These are phyloP conservation scores for Trichoderma sp. DNA, from an alignment of 2,329 filamentous ascomycete species.

Conservation along the genomic window DNA sequence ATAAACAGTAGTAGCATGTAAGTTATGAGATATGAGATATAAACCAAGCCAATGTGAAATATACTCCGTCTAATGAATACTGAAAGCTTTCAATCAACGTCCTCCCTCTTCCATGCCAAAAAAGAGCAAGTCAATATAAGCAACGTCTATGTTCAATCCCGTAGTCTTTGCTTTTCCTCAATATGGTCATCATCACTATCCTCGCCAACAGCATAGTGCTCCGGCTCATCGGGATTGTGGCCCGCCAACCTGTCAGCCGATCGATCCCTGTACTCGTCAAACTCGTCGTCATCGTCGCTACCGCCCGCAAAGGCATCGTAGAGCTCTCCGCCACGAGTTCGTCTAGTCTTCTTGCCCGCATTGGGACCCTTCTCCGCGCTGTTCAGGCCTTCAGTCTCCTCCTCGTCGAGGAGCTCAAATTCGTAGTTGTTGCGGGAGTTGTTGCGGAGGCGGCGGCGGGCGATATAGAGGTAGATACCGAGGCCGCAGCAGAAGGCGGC, in stretches of 20 bases:
- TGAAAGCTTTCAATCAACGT: neutral
- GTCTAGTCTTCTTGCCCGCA: slow-evolving; percentile 46
- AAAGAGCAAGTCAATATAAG: neutral
- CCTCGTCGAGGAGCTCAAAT: slow-evolving; percentile 88
- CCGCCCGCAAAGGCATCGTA: slow-evolving; percentile 98
- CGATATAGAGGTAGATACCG: slow-evolving; percentile 78
- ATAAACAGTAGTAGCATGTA: neutral
- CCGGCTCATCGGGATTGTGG: slow-evolving; percentile 37
- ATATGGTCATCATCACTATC: slow-evolving; percentile 38
- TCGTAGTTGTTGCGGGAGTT: slow-evolving; percentile 82
- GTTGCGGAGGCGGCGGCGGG: slow-evolving; percentile 73
- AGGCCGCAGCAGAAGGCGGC: slow-evolving; percentile 78
- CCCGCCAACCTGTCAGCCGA: slow-evolving; percentile 34
- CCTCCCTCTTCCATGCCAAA: neutral
- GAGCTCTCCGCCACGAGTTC: slow-evolving; percentile 77
- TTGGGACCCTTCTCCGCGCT: slow-evolving; percentile 47
- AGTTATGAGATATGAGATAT: neutral
- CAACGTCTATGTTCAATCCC: slow-evolving; percentile 23
- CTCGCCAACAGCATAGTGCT: slow-evolving; percentile 54
- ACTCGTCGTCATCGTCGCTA: slow-evolving; percentile 63
- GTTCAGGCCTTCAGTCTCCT: slow-evolving; percentile 64
- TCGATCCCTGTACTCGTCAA: slow-evolving; percentile 46
- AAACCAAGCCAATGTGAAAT: neutral
- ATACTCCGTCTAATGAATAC: slow-evolving; percentile 17
- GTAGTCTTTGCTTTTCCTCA: slow-evolving; percentile 30